Evolutionary conservation across 495 filamentous ascomycete genomes (phyloP).

Genomic region (Talaromyces stipitatus): DNA sequence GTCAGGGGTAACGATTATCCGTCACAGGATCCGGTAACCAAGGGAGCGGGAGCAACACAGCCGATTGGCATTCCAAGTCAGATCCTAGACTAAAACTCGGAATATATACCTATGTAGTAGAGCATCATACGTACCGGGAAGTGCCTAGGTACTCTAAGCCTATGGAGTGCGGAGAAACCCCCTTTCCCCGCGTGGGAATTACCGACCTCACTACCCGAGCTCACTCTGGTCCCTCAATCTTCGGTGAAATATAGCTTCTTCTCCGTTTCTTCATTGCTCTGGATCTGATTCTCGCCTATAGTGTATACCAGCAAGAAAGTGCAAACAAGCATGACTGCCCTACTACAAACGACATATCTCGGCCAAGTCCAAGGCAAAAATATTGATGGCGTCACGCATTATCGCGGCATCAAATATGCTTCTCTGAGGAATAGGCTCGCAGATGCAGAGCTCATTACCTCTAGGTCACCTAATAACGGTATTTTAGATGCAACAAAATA

Average conservation of each 20-base stretch:
- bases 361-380: constrained; percentile 18
- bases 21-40: not conserved
- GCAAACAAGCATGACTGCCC: constrained; percentile 7
- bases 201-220: not conserved
- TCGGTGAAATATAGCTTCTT: not conserved
- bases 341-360: constrained; percentile 11
- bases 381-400: constrained; percentile 19
- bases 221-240: not conserved
- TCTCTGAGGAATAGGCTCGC: constrained; percentile 23
- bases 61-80: too few species aligned
- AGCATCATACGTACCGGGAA: too few species aligned
- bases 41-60: not conserved
- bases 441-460: constrained; percentile 17
- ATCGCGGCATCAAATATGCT: constrained; percentile 27
- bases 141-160: too few species aligned
- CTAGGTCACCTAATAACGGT: constrained; percentile 11
- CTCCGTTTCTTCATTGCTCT: not conserved
- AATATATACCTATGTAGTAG: not conserved
- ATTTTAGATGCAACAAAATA: constrained; percentile 20
- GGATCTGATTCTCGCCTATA: not conserved
- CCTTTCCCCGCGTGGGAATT: not conserved
- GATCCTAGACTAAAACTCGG: not conserved
- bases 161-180: not conserved
- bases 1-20: not conserved
- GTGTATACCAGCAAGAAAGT: not conserved